Evolutionary conservation across 176 grass and related monocot species (phyloP).

Genomic region (Zizania latifolia): DNA sequence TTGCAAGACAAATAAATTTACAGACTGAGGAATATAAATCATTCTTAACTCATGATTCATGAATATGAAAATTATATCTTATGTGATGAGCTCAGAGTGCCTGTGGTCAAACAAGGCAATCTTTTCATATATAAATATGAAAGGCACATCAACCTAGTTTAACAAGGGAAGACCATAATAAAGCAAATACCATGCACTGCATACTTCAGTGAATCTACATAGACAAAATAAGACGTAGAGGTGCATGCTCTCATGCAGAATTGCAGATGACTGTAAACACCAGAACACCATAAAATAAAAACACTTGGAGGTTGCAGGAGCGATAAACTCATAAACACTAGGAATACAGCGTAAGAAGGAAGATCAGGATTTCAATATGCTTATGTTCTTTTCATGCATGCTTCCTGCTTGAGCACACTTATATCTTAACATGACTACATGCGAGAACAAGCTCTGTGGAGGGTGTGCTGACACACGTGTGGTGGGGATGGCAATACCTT

Average conservation of each 20-base stretch:
- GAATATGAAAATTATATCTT: not conserved
- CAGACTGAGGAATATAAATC: not conserved
- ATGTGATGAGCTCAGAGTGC: not conserved
- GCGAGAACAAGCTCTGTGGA: not conserved
- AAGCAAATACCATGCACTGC: not conserved
- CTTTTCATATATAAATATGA: not conserved
- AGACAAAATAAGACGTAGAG: not conserved
- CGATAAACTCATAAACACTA: not conserved
- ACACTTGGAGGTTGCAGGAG: not conserved
- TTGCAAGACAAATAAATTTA: not conserved
- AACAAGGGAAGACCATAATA: conserved; percentile 3
- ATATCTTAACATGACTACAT: not conserved
- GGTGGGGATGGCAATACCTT: conserved; percentile 45
- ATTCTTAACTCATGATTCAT: not conserved
- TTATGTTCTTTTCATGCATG: not conserved
- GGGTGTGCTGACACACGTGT: not conserved
- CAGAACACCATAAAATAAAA: not conserved
- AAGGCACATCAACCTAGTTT: not conserved
- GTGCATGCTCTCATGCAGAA: not conserved
- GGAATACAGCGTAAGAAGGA: not conserved
- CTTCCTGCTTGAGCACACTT: not conserved
- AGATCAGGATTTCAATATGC: not conserved
- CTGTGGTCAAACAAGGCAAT: not conserved
- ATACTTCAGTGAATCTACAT: not conserved
- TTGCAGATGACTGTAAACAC: not conserved